Evolutionary conservation across 2,329 filamentous ascomycete species (phyloP).

Genomic region (Colletotrichum noveboracense): DNA sequence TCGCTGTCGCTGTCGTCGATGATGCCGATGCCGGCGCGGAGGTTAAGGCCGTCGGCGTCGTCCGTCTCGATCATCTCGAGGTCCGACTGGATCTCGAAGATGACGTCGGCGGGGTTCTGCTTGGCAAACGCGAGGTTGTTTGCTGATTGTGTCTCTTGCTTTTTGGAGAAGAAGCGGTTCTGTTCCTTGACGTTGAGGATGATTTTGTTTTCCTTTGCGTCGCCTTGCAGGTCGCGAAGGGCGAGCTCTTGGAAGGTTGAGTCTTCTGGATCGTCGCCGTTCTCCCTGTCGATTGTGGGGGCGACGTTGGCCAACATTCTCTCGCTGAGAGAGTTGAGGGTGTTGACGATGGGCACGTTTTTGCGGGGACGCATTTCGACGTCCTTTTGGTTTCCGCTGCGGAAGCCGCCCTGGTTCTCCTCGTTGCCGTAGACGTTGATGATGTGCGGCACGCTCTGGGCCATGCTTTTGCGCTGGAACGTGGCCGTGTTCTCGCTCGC

Average conservation of each 20-base stretch:
- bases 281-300: constrained; percentile 71
- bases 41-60: constrained; percentile 57
- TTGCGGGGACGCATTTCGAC: constrained; percentile 84
- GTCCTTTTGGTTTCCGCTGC: constrained; percentile 84
- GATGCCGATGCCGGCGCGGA: constrained; percentile 70
- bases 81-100: constrained; percentile 68
- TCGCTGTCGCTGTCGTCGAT: constrained; percentile 74
- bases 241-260: constrained; percentile 76
- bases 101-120: constrained; percentile 72
- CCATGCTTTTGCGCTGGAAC: constrained; percentile 58
- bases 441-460: constrained; percentile 80
- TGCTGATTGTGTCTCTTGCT: constrained; percentile 51
- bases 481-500: constrained; percentile 68
- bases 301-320: constrained; percentile 91
- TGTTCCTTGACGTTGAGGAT: constrained; percentile 89
- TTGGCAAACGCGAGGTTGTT: constrained; percentile 64
- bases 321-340: constrained; percentile 88
- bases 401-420: constrained; percentile 87
- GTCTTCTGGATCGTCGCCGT: constrained; percentile 72
- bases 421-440: constrained; percentile 95
- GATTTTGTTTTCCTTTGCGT: constrained; percentile 77
- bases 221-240: constrained; percentile 79
- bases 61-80: constrained; percentile 58
- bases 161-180: constrained; percentile 77
- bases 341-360: constrained; percentile 87